phyloP scores from a whole-genome alignment of 1,139 yeast species.

The Kazachstania sp. region DNA sequence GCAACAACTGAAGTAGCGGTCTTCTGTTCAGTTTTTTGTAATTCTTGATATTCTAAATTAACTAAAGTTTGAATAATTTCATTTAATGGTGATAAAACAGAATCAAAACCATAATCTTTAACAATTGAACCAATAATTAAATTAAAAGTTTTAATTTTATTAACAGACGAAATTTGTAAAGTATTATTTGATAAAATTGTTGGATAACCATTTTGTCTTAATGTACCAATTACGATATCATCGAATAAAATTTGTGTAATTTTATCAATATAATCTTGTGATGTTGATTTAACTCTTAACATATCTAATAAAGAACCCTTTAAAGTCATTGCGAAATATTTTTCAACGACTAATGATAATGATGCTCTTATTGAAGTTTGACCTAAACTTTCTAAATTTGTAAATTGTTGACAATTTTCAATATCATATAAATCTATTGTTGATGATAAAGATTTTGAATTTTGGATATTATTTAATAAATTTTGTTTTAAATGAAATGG shows the following conservation, averaged over 20 bases:
- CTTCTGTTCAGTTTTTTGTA: neutral
- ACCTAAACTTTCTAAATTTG: constrained; percentile 49
- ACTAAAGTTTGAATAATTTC: constrained; percentile 59
- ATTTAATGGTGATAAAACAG: constrained; percentile 50
- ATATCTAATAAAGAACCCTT: constrained; percentile 45
- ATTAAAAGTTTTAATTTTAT: constrained; percentile 34
- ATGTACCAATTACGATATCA: neutral
- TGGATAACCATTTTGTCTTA: neutral
- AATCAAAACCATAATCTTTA: constrained; percentile 73
- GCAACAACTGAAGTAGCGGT: neutral
- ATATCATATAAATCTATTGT: neutral
- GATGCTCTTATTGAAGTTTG: constrained; percentile 45
- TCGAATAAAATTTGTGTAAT: constrained; percentile 6
- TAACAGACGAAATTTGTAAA: constrained; percentile 11
- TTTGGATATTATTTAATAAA: constrained; percentile 42
- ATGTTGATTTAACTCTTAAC: constrained; percentile 42
- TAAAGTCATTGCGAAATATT: constrained; percentile 37
- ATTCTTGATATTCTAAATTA: constrained; percentile 33
- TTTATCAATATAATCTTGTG: neutral
- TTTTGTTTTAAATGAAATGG: constrained; percentile 30
- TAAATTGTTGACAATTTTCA: neutral
- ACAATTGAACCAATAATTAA: constrained; percentile 62
- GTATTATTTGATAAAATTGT: no score
- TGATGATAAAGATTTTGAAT: constrained; percentile 50
- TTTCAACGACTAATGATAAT: constrained; percentile 52